Conservation (phyloP, 2,329 filamentous ascomycete species). For the Verticillium longisporum region DNA sequence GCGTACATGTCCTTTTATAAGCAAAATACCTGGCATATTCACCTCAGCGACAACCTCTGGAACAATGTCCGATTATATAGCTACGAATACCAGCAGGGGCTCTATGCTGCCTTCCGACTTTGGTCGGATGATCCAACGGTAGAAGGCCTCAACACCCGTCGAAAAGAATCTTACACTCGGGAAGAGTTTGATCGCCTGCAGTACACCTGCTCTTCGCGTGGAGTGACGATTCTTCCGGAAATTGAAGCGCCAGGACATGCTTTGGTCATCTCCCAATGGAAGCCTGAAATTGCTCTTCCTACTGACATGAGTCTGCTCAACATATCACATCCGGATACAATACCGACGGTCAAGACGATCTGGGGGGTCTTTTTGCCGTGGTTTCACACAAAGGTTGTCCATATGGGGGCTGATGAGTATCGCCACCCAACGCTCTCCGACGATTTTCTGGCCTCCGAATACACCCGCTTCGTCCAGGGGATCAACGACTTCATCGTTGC, state of each 20-base stretch:
- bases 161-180: slow-evolving; percentile 15
- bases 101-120: slow-evolving; percentile 38
- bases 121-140: slow-evolving; percentile 20
- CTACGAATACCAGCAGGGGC: slow-evolving; percentile 35
- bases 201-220: slow-evolving; percentile 38
- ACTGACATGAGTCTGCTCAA: slow-evolving; percentile 43
- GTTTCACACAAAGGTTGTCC: slow-evolving; percentile 46
- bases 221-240: slow-evolving; percentile 46
- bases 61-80: slow-evolving; percentile 37
- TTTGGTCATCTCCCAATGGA: slow-evolving; percentile 47
- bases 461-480: slow-evolving; percentile 39
- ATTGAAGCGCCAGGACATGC: slow-evolving; percentile 49
- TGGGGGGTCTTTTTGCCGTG: slow-evolving; percentile 47
- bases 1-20: slow-evolving; percentile 39
- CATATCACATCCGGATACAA: slow-evolving; percentile 41
- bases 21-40: slow-evolving; percentile 41
- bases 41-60: slow-evolving; percentile 41
- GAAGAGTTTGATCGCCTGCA: slow-evolving; percentile 41
- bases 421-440: slow-evolving; percentile 23
- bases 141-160: slow-evolving; percentile 13
- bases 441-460: slow-evolving; percentile 34
- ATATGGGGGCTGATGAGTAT: slow-evolving; percentile 50
- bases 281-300: slow-evolving; percentile 40
- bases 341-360: slow-evolving; percentile 40
- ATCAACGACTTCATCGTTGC: slow-evolving; percentile 38